Base-by-base conservation (phyloP, 2,329 filamentous ascomycete species). In the Hypomyces rosellus region DNA sequence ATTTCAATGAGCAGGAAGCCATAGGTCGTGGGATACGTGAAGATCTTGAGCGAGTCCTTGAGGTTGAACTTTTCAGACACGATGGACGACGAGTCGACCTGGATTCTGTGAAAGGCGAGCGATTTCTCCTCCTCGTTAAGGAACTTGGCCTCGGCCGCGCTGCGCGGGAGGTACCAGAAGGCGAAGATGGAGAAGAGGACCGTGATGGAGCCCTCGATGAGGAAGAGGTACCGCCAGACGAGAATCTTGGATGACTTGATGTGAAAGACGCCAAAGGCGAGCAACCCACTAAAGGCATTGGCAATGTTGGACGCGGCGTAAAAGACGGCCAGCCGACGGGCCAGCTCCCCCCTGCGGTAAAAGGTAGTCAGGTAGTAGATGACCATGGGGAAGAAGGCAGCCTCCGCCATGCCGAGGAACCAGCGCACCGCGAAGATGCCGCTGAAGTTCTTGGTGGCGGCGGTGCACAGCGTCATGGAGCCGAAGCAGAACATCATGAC, bases 281-380 rank as follows among this genome's bases (percentile, higher is more conserved):
- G 65, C 7, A 76, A 66, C 13, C 73, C 73, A 41, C 70, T 72
- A 40, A 75, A 75, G n/a, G 72, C 73, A 45, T 80, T 82, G 18
- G 87, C 86, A 52, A 91, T 86, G 60, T 85, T 87, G 20, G 79
- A 83, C 0, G 86, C 86, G 0, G 86, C 87, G 58, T 90, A 91
- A 70, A 89, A 89, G 55, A 89, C 69, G 45, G 85, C 85, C 2
- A 59, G 68, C 2, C 73, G 63, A 4, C 74, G 62, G 0, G 72
- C 73, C 1, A 75, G 62, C 51, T 75, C 72, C 33, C 70, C 70
- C 18, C 72, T 67, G 18, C 71, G 71, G 55, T 77, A 81, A 40
- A 81, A 80, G 0, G 77, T 67, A 0, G 77, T 66, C 62, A 73
- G 59, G 66, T 74, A 81, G 61, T 78, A 80, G 3, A 80, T 75